Evolutionary conservation across 345 rosid species (phyloP).

Genomic region (Eucalyptus microcorys): DNA sequence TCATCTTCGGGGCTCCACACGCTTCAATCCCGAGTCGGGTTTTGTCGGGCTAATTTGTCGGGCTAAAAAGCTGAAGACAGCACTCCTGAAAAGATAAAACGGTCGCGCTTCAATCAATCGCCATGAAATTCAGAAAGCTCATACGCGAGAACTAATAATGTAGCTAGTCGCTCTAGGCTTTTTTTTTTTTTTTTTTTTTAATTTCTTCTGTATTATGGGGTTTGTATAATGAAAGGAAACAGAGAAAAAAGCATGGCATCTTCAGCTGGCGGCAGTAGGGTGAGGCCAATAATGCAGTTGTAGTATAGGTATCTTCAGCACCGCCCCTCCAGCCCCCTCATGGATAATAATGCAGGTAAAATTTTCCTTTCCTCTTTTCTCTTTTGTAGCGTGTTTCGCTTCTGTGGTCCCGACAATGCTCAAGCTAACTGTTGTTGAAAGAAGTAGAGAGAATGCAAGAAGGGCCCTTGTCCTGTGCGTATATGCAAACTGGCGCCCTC

Average conservation of each 20-base stretch:
- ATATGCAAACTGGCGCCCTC: not conserved
- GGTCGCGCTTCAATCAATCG: not conserved
- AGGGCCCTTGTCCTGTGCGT: not conserved
- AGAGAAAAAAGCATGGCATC: not conserved
- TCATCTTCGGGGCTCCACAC: not conserved
- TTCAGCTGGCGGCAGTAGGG: not conserved
- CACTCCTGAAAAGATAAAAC: not conserved
- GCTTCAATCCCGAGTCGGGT: not conserved
- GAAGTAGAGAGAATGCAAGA: not conserved
- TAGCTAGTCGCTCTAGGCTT: not conserved
- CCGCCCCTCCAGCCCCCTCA: not conserved
- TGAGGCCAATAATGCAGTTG: not conserved
- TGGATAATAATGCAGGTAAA: not conserved
- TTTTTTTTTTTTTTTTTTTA: accelerated
- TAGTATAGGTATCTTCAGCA: not conserved
- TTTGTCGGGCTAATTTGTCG: too few species aligned
- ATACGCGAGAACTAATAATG: not conserved
- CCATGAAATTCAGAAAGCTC: not conserved
- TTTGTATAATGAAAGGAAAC: not conserved
- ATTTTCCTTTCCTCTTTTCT: not conserved
- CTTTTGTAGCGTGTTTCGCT: not conserved
- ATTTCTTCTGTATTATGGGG: not conserved
- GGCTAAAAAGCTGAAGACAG: not conserved
- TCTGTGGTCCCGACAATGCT: not conserved
- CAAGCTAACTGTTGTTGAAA: not conserved